Evolutionary conservation across 2,329 filamentous ascomycete genomes (phyloP), one percentile per base, ranked within the genome.

Genomic region (Fusarium nygamai): DNA sequence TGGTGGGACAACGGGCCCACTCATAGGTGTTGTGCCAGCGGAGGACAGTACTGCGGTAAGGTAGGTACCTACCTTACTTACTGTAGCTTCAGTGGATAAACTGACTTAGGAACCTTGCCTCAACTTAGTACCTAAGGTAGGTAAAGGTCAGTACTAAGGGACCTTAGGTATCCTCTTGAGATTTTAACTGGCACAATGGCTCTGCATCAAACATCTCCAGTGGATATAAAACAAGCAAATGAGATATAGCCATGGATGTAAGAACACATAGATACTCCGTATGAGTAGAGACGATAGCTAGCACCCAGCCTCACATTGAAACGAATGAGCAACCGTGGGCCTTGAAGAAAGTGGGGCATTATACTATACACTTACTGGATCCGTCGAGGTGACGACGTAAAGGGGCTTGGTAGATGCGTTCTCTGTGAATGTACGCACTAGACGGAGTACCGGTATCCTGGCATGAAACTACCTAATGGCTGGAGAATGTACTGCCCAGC

Each of bases 301-400:
- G 27, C 43, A 31, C 24, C 27, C 38, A 64, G 33, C 64, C 61
- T 59, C 39, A 61, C 38, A 44, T 56, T 57, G 57, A 71, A 71
- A 66, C 61, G 36, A 9, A 89, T 89, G 39, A 90, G 63, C 48
- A 61, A 75, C 13, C 44, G 38, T 38, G 36, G 24, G 41, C 60
- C 51, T 51, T 64, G 5, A 89, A 92, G 43, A 83, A 53, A 65
- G 54, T 65, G 79, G 80, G 54, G 81, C 31, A 51, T 24, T 34
- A 6, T 24, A 34, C 24, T 24, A 79, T 24, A 80, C 68, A 22
- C 65, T 69, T 56, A 57, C 57, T 54, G 43, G 43, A 69, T 64
- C 65, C 66, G 64, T 69, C 64, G 70, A 82, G 67, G 65, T 76
- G 76, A 78, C 76, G 72, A 78, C 76, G 74, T 69, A 56, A 72